Percentiles rank a stretch among this genome's conserved stretches.
phyloP scores from a whole-genome alignment of 2,329 filamentous ascomycete genomes.

The Venturia oleaginea region DNA sequence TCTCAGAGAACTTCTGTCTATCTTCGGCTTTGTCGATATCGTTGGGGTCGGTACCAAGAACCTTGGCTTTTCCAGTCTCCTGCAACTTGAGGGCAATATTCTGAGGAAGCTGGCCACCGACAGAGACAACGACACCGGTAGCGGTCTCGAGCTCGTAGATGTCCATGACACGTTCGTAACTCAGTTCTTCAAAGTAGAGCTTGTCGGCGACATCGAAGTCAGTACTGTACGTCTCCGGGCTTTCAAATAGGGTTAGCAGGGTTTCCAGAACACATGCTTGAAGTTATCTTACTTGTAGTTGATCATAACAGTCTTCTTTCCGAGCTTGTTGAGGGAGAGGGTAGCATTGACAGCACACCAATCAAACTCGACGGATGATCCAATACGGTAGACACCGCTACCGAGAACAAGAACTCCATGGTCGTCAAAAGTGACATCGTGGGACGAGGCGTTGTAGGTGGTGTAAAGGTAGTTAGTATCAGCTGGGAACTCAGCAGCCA shows the following conservation, averaged over 20 bases:
- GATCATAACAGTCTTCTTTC: conserved; percentile 97
- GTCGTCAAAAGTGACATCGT: conserved; percentile 91
- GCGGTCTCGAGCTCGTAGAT: conserved; percentile 90
- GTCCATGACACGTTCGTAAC: conserved; percentile 97
- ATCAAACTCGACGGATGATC: conserved; percentile 95
- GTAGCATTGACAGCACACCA: conserved; percentile 95
- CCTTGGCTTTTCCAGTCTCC: conserved; percentile 78
- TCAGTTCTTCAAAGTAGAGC: conserved; percentile 94
- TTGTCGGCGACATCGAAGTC: conserved; percentile 86
- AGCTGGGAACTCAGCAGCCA: conserved; percentile 92
- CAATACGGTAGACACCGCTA: conserved; percentile 94
- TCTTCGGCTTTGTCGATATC: conserved; percentile 98
- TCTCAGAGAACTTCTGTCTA: conserved; percentile 95
- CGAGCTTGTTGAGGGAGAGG: conserved; percentile 71
- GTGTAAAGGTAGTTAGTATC: conserved; percentile 96
- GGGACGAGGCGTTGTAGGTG: conserved; percentile 90
- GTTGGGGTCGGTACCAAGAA: conserved; percentile 84
- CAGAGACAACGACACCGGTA: conserved; percentile 83
- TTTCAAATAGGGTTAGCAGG: not conserved
- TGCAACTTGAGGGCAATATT: conserved; percentile 94
- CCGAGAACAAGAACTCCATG: conserved; percentile 84
- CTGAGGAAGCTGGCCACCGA: conserved; percentile 92
- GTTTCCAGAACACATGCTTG: not conserved
- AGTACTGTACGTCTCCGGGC: conserved; percentile 38
- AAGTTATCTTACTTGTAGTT: conserved; percentile 40